Conservation (phyloP, 345 rosid species). For the Eucalyptus dawsonii region DNA sequence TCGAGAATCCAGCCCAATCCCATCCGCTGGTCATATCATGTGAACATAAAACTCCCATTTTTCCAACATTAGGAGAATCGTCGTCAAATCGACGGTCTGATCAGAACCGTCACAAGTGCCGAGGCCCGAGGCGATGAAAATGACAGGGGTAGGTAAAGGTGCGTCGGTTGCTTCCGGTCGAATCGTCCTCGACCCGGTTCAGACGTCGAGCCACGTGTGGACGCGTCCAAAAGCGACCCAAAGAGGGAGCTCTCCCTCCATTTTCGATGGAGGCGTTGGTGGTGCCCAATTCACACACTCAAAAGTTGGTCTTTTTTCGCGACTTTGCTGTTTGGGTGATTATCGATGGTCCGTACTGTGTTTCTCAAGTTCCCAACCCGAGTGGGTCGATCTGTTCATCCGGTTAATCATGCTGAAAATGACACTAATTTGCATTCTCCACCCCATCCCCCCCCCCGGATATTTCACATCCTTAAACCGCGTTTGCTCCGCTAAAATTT, state of each 20-base stretch:
- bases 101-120: not conserved
- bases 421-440: not conserved
- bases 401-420: not conserved
- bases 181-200: not conserved
- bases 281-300: not conserved
- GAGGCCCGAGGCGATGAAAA: not conserved
- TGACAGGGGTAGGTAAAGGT: not conserved
- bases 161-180: not conserved
- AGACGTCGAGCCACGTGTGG: not conserved
- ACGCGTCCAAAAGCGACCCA: not conserved
- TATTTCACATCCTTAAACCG: too few species aligned
- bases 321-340: too few species aligned
- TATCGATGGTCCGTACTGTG: not conserved
- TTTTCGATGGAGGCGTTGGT: not conserved
- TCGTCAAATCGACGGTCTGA: not conserved
- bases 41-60: not conserved
- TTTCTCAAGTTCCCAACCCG: not conserved
- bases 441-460: not conserved
- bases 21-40: not conserved
- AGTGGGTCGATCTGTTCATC: not conserved
- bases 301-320: not conserved
- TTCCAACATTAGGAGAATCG: not conserved
- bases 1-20: not conserved
- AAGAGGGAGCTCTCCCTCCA: not conserved
- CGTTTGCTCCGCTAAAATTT: not conserved